A percentile compares a stretch with the other conserved stretches of the same genome.
These are phyloP conservation scores for Colletotrichum coccodes DNA, from an alignment of 2,329 filamentous ascomycete genomes.

Conservation along the genomic window DNA sequence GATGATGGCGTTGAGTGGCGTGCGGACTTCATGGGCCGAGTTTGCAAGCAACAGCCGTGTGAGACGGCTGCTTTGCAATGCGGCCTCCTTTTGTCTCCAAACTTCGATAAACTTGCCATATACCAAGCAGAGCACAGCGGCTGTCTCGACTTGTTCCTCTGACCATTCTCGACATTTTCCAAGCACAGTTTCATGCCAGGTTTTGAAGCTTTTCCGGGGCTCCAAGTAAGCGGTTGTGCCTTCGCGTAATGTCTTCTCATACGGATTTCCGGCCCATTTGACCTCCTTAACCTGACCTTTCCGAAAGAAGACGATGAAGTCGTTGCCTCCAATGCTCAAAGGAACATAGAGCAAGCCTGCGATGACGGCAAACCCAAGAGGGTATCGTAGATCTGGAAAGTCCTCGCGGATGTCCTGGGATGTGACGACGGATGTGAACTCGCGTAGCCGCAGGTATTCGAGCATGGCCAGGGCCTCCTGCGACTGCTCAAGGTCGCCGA, in stretches of 20 bases:
- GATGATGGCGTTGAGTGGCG: constrained; percentile 91
- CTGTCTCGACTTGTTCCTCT: constrained; percentile 89
- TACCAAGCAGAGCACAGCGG: constrained; percentile 86
- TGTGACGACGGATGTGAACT: constrained; percentile 78
- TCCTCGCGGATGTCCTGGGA: constrained; percentile 81
- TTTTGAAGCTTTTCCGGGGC: constrained; percentile 81
- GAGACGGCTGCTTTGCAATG: constrained; percentile 82
- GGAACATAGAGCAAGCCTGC: constrained; percentile 86
- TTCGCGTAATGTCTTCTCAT: constrained; percentile 79
- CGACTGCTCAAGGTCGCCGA: constrained; percentile 78
- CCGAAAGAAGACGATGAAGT: constrained; percentile 95
- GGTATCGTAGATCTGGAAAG: constrained; percentile 84
- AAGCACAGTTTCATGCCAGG: constrained; percentile 83
- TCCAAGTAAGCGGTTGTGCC: constrained; percentile 81
- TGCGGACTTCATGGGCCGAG: constrained; percentile 91
- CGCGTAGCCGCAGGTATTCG: constrained; percentile 83
- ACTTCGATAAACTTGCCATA: constrained; percentile 93
- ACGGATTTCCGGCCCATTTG: constrained; percentile 88
- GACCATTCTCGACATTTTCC: constrained; percentile 90
- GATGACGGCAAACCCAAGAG: constrained; percentile 81
- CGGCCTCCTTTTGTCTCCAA: constrained; percentile 90
- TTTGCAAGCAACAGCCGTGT: constrained; percentile 85
- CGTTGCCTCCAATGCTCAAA: constrained; percentile 76
- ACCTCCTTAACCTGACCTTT: constrained; percentile 79
- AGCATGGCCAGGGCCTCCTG: constrained; percentile 87